Evolutionary conservation across 495 filamentous ascomycete species (phyloP), one percentile per base, ranked within the genome.

Genomic region (Lasiosphaeriaceae sp.): DNA sequence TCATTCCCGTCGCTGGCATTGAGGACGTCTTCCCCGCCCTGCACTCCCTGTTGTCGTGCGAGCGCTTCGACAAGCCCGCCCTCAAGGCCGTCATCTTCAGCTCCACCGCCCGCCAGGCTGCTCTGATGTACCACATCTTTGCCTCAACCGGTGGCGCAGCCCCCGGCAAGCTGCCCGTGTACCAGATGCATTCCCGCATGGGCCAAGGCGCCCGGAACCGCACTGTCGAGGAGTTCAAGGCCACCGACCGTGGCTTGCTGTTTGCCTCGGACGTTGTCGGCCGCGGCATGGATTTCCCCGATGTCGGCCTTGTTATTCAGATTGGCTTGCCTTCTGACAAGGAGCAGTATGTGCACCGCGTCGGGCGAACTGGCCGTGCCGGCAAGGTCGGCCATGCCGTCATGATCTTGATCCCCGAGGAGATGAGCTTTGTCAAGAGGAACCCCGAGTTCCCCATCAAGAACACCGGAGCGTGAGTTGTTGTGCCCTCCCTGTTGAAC

Each of bases 61-160:
- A 97, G 79, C 94, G 88, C 35, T 86, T 95, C 70, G 96, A 62
- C 77, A 96, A 92, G 64, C 90, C 95, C 21, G 23, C 48, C 6
- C 62, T 71, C 56, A 71, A 71, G 77, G 93, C 94, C 58, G 89
- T 97, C 73, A 93, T 96, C 78, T 97, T 97, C 87, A 94, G 92
- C 81, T 96, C 96, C 80, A 97, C 93, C 65, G 89, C 93, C 66
- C 83, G 94, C 79, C 96, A 97, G 88, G 93, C 96, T 67, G 93
- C 92, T 75, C 95, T 94, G 86, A 85, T 96, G 50, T 71, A 71
- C 57, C 62, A 67, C 35, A 17, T 71, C 37, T 71, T 71, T 87
- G 67, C 90, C 88, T 67, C 86, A 90, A 59, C 93, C 87, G 64
- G 68, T 90, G 62, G 67, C 82, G 92, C 70, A 89, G 90, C 80